Conservation (phyloP, 176 grass and related monocot species). For the Poa annua region DNA sequence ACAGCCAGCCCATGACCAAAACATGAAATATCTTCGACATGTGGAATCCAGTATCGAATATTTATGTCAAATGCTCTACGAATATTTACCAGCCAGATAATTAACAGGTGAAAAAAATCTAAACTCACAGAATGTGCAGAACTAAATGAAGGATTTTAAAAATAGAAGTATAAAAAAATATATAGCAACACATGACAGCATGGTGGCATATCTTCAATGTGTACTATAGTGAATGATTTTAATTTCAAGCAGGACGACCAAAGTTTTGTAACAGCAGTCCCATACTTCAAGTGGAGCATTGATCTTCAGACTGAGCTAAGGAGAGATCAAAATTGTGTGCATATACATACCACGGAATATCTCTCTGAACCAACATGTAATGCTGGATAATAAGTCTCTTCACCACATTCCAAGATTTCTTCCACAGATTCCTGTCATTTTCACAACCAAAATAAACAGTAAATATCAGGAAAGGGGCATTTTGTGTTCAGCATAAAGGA, state of each 20-base stretch:
- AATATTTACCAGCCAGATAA: slow-evolving; percentile 13
- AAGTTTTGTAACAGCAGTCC: neutral
- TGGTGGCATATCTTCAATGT: neutral
- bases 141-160: slow-evolving; percentile 6
- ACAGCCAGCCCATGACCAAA: neutral
- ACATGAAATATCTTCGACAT: neutral
- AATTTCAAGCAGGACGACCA: neutral
- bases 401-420: slow-evolving; percentile 70
- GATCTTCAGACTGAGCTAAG: slow-evolving; percentile 3
- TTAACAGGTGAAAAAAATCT: neutral
- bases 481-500: neutral
- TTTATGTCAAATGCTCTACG: neutral
- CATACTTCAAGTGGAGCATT: neutral
- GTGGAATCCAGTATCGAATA: neutral
- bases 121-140: neutral
- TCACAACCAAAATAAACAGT: slow-evolving; percentile 38
- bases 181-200: neutral
- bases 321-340: neutral
- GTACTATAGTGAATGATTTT: neutral
- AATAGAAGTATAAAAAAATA: slow-evolving; percentile 18
- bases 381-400: slow-evolving; percentile 96
- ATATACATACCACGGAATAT: slow-evolving; percentile 69
- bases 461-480: slow-evolving; percentile 33
- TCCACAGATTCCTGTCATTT: slow-evolving; percentile 50
- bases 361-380: slow-evolving; percentile 70